phyloP scores from a whole-genome alignment of 148 eudicot species.

The Rhododendron kiyosumense region DNA sequence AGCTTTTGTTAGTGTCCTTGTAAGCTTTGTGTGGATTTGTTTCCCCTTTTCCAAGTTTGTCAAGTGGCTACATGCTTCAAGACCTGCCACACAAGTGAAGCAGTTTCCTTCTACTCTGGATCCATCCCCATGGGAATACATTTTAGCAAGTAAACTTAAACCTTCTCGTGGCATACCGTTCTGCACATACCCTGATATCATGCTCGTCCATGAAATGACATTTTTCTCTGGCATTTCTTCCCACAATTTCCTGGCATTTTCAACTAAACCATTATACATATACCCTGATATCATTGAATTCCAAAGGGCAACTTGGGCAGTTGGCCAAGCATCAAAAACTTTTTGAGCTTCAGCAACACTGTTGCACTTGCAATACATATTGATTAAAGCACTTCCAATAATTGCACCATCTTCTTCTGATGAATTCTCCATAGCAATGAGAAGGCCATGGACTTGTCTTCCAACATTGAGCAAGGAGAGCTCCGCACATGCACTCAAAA shows the following conservation, averaged over 20 bases:
- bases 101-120: slow-evolving; percentile 22
- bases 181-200: slow-evolving; percentile 33
- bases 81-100: slow-evolving; percentile 28
- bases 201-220: slow-evolving; percentile 26
- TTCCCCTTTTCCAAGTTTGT: slow-evolving; percentile 28
- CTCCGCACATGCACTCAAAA: slow-evolving; percentile 25
- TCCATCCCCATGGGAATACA: slow-evolving; percentile 20
- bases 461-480: slow-evolving; percentile 23
- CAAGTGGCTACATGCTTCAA: slow-evolving; percentile 28
- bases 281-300: slow-evolving; percentile 29
- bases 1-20: slow-evolving; percentile 15
- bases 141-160: slow-evolving; percentile 21
- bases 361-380: slow-evolving; percentile 31
- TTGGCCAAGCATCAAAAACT: slow-evolving; percentile 20
- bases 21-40: slow-evolving; percentile 30
- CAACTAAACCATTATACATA: slow-evolving; percentile 19
- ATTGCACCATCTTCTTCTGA: slow-evolving; percentile 16
- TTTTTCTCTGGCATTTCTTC: slow-evolving; percentile 30
- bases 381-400: slow-evolving; percentile 27
- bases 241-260: slow-evolving; percentile 24
- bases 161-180: slow-evolving; percentile 26
- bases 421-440: slow-evolving; percentile 10
- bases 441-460: slow-evolving; percentile 25
- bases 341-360: slow-evolving; percentile 22
- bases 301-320: slow-evolving; percentile 16